Base-by-base conservation (phyloP, 1,284 basidiomycete genomes). In the Malassezia sympodialis region DNA sequence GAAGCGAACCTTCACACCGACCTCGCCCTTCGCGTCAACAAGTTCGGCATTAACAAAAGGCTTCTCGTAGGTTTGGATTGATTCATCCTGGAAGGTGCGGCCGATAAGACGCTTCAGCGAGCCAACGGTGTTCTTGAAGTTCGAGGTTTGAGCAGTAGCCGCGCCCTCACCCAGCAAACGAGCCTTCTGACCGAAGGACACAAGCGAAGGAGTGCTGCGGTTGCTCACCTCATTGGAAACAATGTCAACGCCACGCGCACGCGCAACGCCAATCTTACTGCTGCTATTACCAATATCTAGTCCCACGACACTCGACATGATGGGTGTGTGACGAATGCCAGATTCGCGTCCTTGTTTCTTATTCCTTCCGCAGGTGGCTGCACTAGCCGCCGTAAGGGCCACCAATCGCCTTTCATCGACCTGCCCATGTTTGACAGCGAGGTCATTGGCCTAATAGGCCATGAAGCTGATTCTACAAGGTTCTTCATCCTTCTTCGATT, bases 81-180 rank as follows among this genome's bases (percentile, higher is more conserved):
- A 64, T 42, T 60, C 58, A 51, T 73, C 71, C 34, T 69, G 53
- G 54, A 71, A 53, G 10, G 64, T 65, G 46, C 71, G 62, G 40
- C 71, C 71, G 46, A 73, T 56, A 37, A 73, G 61, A 49, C 71
- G 68, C 64, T 73, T 73, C 45, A 73, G 65, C n/a, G 66, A 69
- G 42, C 71, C 71, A 31, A 73, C 62, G 37, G 71, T 73, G 65
- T 73, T 73, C 51, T 73, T 73, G 53, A 72, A 73, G 65, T 73
- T 73, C 56, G 68, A 69, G 15, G 69, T 72, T 60, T 73, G 69
- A 41, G 66, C 66, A 28, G 69, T 73, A 41, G 69, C 69, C 49
- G 71, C 71, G 15, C 62, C 59, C 61, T 73, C 71, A 45, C 71
- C 71, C 35, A 73, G 59, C n/a, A 68, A 67, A 59, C 71, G 63